These are phyloP conservation scores for Daldinia loculata DNA, from an alignment of 495 filamentous ascomycete genomes.

Conservation along the genomic window DNA sequence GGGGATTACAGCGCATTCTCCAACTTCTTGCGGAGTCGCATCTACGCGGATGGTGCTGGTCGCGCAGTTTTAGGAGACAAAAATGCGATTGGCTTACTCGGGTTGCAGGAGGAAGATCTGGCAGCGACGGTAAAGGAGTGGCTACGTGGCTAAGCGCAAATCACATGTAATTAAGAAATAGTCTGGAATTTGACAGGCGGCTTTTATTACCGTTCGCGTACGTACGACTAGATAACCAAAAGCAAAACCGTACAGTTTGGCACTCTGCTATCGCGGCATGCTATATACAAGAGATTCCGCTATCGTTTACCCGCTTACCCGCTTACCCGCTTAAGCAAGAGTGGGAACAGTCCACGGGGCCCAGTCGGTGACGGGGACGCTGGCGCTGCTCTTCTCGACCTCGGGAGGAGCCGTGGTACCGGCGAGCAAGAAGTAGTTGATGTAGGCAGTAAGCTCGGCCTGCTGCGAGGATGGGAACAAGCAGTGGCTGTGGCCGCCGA, in stretches of 20 bases:
- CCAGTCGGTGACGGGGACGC: slow-evolving; percentile 50
- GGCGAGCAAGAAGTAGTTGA: slow-evolving; percentile 62
- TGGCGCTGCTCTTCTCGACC: slow-evolving; percentile 53
- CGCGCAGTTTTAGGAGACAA: slow-evolving; percentile 44
- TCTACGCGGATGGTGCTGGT: slow-evolving; percentile 58
- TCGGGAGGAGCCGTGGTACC: slow-evolving; percentile 45
- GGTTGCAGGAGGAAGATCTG: slow-evolving; percentile 43
- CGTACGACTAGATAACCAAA: slow-evolving; percentile 17
- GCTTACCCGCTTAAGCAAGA: slow-evolving; percentile 47
- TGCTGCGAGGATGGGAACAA: slow-evolving; percentile 59
- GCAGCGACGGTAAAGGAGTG: slow-evolving; percentile 37
- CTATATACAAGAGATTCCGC: slow-evolving; percentile 28
- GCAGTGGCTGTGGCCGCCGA: slow-evolving; percentile 64
- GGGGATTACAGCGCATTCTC: slow-evolving; percentile 56
- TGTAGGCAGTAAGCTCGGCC: slow-evolving; percentile 61
- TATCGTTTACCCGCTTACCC: neutral
- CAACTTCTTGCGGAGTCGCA: slow-evolving; percentile 48
- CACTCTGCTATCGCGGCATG: neutral
- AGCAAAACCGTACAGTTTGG: neutral
- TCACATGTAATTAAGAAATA: neutral
- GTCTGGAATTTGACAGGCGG: neutral
- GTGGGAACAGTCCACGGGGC: slow-evolving; percentile 53
- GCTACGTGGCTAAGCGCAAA: slow-evolving; percentile 20
- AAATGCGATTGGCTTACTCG: slow-evolving; percentile 38
- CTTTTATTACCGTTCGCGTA: slow-evolving; percentile 14